Conservation (phyloP, 495 filamentous ascomycete species). For the Letharia lupina region DNA sequence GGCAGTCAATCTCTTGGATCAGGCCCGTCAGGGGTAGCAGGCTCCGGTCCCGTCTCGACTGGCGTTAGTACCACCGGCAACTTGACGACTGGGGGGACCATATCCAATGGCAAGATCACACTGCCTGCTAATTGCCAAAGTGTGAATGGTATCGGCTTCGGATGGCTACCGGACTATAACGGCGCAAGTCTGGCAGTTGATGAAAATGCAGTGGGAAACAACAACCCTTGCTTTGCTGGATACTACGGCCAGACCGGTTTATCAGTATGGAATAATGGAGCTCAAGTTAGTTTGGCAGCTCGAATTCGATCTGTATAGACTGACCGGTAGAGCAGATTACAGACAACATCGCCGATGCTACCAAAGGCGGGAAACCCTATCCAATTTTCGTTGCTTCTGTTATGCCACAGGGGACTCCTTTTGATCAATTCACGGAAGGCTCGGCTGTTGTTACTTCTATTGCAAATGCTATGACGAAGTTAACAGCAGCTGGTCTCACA, state of each 20-base stretch:
- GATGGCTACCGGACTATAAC: constrained; percentile 20
- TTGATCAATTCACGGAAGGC: constrained; percentile 16
- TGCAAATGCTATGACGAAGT: constrained; percentile 17
- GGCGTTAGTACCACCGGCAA: background rate
- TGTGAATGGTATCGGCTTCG: constrained; percentile 21
- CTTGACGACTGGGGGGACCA: background rate
- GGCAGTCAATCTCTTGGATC: background rate
- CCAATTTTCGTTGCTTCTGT: constrained; percentile 24
- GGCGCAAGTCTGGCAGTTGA: constrained; percentile 9
- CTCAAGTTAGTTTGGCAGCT: background rate
- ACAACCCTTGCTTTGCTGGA: constrained; percentile 18
- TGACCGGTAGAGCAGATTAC: too few relatives aligned
- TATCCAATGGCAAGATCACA: constrained; percentile 17
- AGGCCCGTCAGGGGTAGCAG: background rate
- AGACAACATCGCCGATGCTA: too few relatives aligned
- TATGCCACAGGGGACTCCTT: constrained; percentile 14
- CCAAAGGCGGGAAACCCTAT: constrained; percentile 9
- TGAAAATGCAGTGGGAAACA: constrained; percentile 6
- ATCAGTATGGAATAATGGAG: constrained; percentile 13
- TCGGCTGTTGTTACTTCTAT: constrained; percentile 11
- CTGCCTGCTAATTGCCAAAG: constrained; percentile 19
- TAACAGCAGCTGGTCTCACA: constrained; percentile 16
- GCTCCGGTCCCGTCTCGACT: constrained; percentile 1
- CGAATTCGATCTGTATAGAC: too few relatives aligned
- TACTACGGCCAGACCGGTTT: constrained; percentile 22